These are phyloP conservation scores for Scutellaria minor DNA, from an alignment of 257 asterid genomes.

Conservation along the genomic window DNA sequence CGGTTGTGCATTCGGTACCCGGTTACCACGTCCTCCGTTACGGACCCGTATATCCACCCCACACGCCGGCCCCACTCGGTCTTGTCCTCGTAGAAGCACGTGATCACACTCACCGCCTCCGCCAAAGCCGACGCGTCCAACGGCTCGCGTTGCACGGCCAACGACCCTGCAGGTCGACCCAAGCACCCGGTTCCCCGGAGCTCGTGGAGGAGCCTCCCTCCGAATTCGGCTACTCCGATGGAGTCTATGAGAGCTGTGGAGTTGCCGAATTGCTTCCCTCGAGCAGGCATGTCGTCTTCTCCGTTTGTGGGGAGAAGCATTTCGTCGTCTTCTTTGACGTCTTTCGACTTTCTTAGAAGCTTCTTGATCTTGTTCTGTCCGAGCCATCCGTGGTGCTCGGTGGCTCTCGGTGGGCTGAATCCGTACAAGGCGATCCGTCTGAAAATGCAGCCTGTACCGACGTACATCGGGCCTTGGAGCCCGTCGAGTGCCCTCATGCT, in stretches of 20 bases:
- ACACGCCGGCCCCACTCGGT: constrained; percentile 95
- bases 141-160: constrained; percentile 88
- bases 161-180: constrained; percentile 83
- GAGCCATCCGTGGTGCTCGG: constrained; percentile 87
- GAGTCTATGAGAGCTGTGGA: constrained; percentile 72
- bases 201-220: constrained; percentile 80
- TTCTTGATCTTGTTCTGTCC: constrained; percentile 58
- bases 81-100: constrained; percentile 86
- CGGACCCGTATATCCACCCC: constrained; percentile 94
- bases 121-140: constrained; percentile 81
- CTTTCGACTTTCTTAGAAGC: constrained; percentile 54
- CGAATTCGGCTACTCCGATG: constrained; percentile 84
- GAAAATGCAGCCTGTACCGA: constrained; percentile 92
- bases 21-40: constrained; percentile 90
- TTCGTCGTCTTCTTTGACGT: constrained; percentile 46
- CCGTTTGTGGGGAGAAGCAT: constrained; percentile 63
- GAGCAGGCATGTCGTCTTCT: constrained; percentile 50
- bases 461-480: constrained; percentile 95
- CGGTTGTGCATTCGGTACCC: constrained; percentile 94
- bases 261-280: constrained; percentile 74
- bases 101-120: constrained; percentile 80
- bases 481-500: constrained; percentile 96
- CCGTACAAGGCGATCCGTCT: constrained; percentile 83
- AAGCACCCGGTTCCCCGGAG: constrained; percentile 74
- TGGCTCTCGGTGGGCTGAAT: constrained; percentile 88